Percentiles rank a stretch among this genome's conserved stretches.
Conservation (phyloP, 208 protist genomes). For the Endotrypanum monterogeii region DNA sequence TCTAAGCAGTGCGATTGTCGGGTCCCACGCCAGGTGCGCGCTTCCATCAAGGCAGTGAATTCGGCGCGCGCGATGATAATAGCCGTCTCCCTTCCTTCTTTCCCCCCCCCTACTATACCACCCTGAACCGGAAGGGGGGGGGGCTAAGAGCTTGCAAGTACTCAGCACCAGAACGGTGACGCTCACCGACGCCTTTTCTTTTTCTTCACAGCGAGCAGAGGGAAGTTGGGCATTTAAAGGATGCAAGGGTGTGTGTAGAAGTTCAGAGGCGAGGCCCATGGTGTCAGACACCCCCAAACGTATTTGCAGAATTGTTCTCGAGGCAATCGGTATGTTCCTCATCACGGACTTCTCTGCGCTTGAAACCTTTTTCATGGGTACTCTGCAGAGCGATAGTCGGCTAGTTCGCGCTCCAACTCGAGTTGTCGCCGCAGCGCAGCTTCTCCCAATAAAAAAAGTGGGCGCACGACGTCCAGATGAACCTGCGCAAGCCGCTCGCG, state of each 20-base stretch:
- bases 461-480: constrained; percentile 16
- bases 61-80: too few relatives aligned
- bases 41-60: too few relatives aligned
- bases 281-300: neutral
- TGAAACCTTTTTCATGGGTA: neutral
- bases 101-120: too few relatives aligned
- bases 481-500: constrained; percentile 7
- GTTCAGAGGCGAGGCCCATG: neutral
- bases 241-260: neutral
- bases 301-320: neutral
- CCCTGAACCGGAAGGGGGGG: too few relatives aligned
- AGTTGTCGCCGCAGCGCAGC: constrained; percentile 13
- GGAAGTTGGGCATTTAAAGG: neutral
- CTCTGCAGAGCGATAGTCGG: neutral
- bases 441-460: constrained; percentile 20
- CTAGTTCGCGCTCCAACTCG: constrained; percentile 19
- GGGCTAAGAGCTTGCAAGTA: neutral
- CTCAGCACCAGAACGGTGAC: neutral
- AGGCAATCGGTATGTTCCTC: neutral
- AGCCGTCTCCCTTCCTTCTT: too few relatives aligned
- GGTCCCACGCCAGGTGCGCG: too few relatives aligned
- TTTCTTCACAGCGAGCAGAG: neutral
- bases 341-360: neutral
- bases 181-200: neutral
- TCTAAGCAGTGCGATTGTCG: too few relatives aligned